These are phyloP conservation scores for Volutella citrinella DNA, from an alignment of 2,329 filamentous ascomycete species.

Conservation along the genomic window DNA sequence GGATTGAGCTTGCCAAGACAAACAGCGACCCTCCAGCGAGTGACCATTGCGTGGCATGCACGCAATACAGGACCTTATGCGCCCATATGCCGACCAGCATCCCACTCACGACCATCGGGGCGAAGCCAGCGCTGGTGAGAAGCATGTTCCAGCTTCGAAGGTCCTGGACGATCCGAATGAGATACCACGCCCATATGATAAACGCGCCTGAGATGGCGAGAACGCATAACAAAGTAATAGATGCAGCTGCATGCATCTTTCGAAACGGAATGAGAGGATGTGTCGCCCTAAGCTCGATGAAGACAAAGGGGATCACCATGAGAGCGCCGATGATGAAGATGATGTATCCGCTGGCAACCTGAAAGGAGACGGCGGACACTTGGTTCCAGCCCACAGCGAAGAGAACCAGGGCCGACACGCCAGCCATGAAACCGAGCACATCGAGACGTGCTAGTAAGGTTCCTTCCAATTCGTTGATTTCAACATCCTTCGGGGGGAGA, in stretches of 20 bases:
- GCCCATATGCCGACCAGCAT: slow-evolving; percentile 12
- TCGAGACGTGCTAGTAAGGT: slow-evolving; percentile 23
- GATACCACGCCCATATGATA: slow-evolving; percentile 25
- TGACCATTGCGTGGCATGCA: slow-evolving; percentile 14
- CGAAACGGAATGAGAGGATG: slow-evolving; percentile 22
- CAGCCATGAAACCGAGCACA: slow-evolving; percentile 11
- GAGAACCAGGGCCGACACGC: slow-evolving; percentile 15
- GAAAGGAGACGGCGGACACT: slow-evolving; percentile 17
- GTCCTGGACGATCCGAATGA: slow-evolving; percentile 20
- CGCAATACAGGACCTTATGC: slow-evolving; percentile 16
- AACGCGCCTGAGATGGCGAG: slow-evolving; percentile 19
- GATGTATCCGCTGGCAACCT: slow-evolving; percentile 14
- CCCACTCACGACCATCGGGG: slow-evolving; percentile 19
- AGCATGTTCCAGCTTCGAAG: slow-evolving; percentile 21
- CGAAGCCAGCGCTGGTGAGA: slow-evolving; percentile 17
- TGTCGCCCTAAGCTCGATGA: slow-evolving; percentile 17
- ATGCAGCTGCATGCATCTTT: slow-evolving; percentile 16
- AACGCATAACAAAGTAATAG: slow-evolving; percentile 15
- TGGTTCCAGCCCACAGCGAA: slow-evolving; percentile 25
- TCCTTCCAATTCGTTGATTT: slow-evolving; percentile 22
- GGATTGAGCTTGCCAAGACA: slow-evolving; percentile 16
- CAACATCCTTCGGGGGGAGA: slow-evolving; percentile 15
- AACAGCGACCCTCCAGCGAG: slow-evolving; percentile 17
- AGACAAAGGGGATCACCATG: slow-evolving; percentile 11
- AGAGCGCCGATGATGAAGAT: slow-evolving; percentile 16